phyloP scores from a whole-genome alignment of 2,329 filamentous ascomycete genomes.

The Pestalotiopsis sp. region DNA sequence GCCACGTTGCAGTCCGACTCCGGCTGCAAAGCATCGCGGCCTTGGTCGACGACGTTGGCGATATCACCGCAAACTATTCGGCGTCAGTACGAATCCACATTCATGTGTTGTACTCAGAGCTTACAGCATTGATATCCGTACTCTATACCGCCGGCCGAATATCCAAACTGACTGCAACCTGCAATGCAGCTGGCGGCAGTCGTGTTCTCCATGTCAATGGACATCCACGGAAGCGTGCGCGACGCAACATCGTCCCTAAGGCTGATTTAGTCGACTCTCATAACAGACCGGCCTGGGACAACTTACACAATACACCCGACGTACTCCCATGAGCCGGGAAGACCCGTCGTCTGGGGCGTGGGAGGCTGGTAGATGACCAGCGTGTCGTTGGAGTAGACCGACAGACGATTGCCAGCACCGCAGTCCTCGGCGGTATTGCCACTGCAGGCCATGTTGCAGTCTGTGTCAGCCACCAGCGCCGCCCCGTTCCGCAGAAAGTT shows the following conservation, averaged over 20 bases:
- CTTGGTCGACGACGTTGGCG: constrained; percentile 25
- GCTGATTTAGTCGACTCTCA: background rate
- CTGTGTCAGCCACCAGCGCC: constrained; percentile 18
- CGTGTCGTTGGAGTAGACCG: constrained; percentile 24
- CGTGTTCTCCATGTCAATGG: constrained; percentile 40
- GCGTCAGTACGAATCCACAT: background rate
- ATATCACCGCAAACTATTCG: constrained; percentile 38
- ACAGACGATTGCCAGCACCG: constrained; percentile 25
- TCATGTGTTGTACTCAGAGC: background rate
- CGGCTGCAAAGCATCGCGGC: constrained; percentile 27
- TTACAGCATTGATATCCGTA: constrained; percentile 44
- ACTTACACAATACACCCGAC: constrained; percentile 24
- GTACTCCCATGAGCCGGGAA: constrained; percentile 21
- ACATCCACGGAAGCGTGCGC: constrained; percentile 39
- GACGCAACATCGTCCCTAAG: constrained; percentile 24
- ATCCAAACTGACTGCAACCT: constrained; percentile 43
- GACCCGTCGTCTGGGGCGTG: constrained; percentile 17
- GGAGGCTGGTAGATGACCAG: constrained; percentile 21
- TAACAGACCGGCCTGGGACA: background rate
- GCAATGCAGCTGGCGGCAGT: constrained; percentile 41
- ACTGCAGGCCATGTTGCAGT: constrained; percentile 27
- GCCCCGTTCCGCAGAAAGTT: constrained; percentile 25
- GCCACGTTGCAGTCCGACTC: constrained; percentile 42
- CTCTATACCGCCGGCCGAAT: constrained; percentile 44
- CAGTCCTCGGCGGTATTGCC: constrained; percentile 25